A percentile compares a stretch with the other conserved stretches of the same genome.
phyloP scores from a whole-genome alignment of 202 grass and related monocot genomes.

The Brachypodium distachyon region DNA sequence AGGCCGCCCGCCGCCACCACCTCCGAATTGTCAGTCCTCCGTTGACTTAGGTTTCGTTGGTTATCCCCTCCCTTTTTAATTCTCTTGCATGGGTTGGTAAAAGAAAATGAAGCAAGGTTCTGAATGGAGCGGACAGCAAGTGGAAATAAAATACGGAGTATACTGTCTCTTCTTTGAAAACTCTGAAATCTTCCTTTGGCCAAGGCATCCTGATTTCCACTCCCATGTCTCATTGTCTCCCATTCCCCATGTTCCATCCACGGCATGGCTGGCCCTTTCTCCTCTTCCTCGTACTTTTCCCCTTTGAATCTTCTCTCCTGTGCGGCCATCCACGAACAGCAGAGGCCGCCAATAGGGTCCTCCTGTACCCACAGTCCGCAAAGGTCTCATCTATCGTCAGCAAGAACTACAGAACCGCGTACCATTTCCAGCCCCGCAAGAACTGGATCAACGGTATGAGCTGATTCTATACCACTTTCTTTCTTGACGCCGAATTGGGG shows the following conservation, averaged over 20 bases:
- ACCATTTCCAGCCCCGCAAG: slow-evolving; percentile 43
- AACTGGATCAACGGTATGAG: slow-evolving; percentile 56
- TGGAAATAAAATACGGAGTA: too few species aligned
- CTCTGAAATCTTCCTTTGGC: too few species aligned
- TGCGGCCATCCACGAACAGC: background rate
- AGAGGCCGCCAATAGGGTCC: background rate
- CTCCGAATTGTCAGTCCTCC: too few species aligned
- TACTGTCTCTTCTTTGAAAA: too few species aligned
- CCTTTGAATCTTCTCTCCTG: background rate
- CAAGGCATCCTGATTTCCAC: too few species aligned
- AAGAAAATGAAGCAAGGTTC: too few species aligned
- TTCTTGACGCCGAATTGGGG: background rate
- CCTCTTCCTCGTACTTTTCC: background rate
- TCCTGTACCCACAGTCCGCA: slow-evolving; percentile 23
- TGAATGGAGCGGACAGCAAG: too few species aligned
- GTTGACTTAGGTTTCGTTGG: too few species aligned
- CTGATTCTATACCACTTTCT: background rate
- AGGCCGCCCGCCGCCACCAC: too few species aligned
- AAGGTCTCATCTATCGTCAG: slow-evolving; percentile 30
- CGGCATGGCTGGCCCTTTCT: background rate
- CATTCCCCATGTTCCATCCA: background rate
- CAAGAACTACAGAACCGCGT: slow-evolving; percentile 38
- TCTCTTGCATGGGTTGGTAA: too few species aligned
- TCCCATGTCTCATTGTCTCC: too few species aligned
- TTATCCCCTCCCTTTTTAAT: too few species aligned